These are phyloP conservation scores for Chernovozyma aurita DNA, from an alignment of 1,139 yeast species.

Conservation along the genomic window DNA sequence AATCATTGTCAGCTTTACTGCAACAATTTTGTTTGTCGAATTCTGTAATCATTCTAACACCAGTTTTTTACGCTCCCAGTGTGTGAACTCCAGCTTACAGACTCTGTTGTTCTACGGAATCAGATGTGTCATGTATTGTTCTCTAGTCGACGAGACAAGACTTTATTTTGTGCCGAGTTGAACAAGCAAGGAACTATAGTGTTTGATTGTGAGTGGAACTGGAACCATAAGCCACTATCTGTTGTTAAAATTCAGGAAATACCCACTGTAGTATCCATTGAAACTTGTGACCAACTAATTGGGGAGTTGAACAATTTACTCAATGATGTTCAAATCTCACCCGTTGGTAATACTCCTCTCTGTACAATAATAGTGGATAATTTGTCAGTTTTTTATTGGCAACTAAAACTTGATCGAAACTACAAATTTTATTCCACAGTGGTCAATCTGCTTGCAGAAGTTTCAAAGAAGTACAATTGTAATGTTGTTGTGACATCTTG, in stretches of 20 bases:
- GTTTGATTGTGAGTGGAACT: conserved; percentile 1
- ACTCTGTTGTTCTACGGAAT: not conserved
- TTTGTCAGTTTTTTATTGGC: conserved; percentile 33
- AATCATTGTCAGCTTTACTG: not conserved
- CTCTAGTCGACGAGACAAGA: not conserved
- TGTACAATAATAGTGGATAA: conserved; percentile 18
- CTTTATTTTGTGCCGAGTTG: not conserved
- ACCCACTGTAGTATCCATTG: not conserved
- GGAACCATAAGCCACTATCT: too few species aligned
- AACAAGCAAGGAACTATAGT: not conserved
- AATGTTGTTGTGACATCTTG: conserved; percentile 32
- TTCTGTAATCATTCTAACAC: not conserved
- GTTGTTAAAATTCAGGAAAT: too few species aligned
- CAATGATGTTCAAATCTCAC: not conserved
- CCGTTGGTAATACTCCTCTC: not conserved
- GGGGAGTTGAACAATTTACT: not conserved
- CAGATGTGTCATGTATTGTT: not conserved
- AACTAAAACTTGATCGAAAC: conserved; percentile 15
- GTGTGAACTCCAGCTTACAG: not conserved
- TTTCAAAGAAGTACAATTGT: conserved; percentile 21
- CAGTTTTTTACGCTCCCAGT: conserved; percentile 1
- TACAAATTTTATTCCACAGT: conserved; percentile 15
- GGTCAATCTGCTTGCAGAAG: conserved; percentile 10
- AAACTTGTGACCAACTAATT: not conserved
- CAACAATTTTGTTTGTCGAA: not conserved